A percentile compares a stretch with the other conserved stretches of the same genome.
These are phyloP conservation scores for Davidsoniella eucalypti DNA, from an alignment of 2,329 filamentous ascomycete genomes.

Conservation along the genomic window DNA sequence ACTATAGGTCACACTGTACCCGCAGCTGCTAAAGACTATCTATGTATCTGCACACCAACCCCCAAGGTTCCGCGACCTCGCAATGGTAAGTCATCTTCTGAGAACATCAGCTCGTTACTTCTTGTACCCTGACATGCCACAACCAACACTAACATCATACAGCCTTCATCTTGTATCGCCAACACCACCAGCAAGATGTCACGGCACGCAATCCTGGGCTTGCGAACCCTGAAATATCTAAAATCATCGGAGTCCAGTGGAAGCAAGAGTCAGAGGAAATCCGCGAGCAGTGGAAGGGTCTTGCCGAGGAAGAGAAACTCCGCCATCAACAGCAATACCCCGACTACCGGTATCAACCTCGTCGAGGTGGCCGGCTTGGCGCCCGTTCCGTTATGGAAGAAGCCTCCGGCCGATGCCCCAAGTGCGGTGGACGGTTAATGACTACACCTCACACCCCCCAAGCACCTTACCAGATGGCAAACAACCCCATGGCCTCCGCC, in stretches of 20 bases:
- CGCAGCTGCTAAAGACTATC: constrained; percentile 21
- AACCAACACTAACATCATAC: background rate
- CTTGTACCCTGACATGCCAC: constrained; percentile 5
- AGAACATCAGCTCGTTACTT: too few relatives aligned
- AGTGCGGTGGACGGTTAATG: constrained; percentile 54
- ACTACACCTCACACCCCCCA: constrained; percentile 44
- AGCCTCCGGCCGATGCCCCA: constrained; percentile 44
- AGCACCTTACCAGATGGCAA: constrained; percentile 20
- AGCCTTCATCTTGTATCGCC: constrained; percentile 97
- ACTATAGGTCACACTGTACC: constrained; percentile 10
- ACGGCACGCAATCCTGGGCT: constrained; percentile 72
- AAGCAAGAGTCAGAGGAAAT: constrained; percentile 54
- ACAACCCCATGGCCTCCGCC: background rate
- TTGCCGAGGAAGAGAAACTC: constrained; percentile 85
- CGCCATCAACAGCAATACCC: constrained; percentile 83
- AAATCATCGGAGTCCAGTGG: constrained; percentile 93
- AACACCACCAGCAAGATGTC: constrained; percentile 74
- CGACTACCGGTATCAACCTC: constrained; percentile 85
- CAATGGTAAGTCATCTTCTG: constrained; percentile 32
- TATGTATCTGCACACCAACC: constrained; percentile 39
- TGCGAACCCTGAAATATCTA: constrained; percentile 89
- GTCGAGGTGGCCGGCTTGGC: constrained; percentile 35
- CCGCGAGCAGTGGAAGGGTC: constrained; percentile 73
- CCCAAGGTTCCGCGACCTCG: constrained; percentile 42
- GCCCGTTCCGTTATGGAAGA: constrained; percentile 21